Evolutionary conservation across 2,329 filamentous ascomycete species (phyloP), one percentile per base, ranked within the genome.

Genomic region (Aspergillus aculeatinus): DNA sequence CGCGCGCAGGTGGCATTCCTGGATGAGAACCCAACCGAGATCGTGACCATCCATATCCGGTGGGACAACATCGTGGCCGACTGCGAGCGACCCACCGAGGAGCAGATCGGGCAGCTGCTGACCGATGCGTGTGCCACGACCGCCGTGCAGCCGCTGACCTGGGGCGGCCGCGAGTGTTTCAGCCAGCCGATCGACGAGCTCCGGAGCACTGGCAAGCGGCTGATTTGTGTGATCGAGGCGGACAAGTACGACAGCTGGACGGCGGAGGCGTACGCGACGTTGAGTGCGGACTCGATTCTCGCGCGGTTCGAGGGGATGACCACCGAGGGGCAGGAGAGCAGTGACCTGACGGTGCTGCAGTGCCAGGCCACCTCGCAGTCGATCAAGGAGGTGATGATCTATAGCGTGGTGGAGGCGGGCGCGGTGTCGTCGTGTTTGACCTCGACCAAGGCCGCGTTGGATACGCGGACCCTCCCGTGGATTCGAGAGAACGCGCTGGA

Each of bases 181-280:
- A 31, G 25, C 19, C 53, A 55, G 11, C 53, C 53, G 16, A 55
- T 55, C 12, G 53, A 55, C 27, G 42, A 48, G 5, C 29, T 55
- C 27, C 53, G 53, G 27, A 44, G 27, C 11, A 48, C 25, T 19
- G 53, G 53, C 10, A 48, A 19, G 9, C 53, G 53, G 2, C 27
- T 55, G n/a, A 55, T 55, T 27, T 29, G 31, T 21, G 53, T 55
- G n/a, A 55, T 48, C 19, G 39, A 55, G 29, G 53, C 53, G 27
- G 53, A 55, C 11, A 55, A 55, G 25, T 55, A 55, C 44, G 53
- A 55, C 42, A 55, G 53, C 42, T 55, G 53, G 53, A 55, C 53
- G 27, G 53, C 53, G 19, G 27, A 55, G 19, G 53, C 53, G 12
- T 55, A 55, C 12, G 53, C 53, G 11, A 55, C 53, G 14, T 25